phyloP scores from a whole-genome alignment of 192 early-diverging fungal species.

The Cetraspora pellucida region DNA sequence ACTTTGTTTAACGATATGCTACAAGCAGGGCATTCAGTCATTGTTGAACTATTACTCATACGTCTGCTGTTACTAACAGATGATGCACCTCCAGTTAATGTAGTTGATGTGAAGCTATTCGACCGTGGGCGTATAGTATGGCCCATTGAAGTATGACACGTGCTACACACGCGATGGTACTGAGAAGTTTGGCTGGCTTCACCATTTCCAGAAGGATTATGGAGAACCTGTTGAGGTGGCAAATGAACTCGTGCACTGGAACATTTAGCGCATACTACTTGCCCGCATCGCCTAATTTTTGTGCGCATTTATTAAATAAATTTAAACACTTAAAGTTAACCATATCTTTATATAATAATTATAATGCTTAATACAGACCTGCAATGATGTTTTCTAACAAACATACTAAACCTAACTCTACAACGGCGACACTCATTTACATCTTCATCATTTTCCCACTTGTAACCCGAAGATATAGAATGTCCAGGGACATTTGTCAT shows the following conservation, averaged over 20 bases:
- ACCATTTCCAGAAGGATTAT: constrained; percentile 14
- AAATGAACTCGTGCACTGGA: constrained; percentile 12
- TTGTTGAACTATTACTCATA: constrained; percentile 54
- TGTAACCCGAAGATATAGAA: constrained; percentile 24
- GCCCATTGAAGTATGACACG: constrained; percentile 6
- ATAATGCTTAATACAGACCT: constrained; percentile 41
- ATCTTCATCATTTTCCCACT: constrained; percentile 81
- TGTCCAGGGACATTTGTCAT: neutral
- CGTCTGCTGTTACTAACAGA: neutral
- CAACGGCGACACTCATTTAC: constrained; percentile 72
- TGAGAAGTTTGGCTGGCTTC: constrained; percentile 1
- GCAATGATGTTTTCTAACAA: constrained; percentile 87
- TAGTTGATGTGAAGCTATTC: constrained; percentile 13
- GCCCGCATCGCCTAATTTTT: constrained; percentile 44
- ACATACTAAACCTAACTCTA: constrained; percentile 69
- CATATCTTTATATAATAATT: no score
- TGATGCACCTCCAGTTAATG: neutral
- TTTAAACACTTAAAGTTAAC: no score
- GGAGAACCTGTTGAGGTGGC: neutral
- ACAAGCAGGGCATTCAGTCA: constrained; percentile 80
- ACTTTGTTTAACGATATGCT: constrained; percentile 50
- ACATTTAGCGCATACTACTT: constrained; percentile 32
- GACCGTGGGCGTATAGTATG: neutral
- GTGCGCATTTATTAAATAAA: no score
- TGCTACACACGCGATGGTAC: constrained; percentile 26